A percentile compares a stretch with the other conserved stretches of the same genome.
These are phyloP conservation scores for Microthyrium microscopicum DNA, from an alignment of 2,329 filamentous ascomycete genomes.

Conservation along the genomic window DNA sequence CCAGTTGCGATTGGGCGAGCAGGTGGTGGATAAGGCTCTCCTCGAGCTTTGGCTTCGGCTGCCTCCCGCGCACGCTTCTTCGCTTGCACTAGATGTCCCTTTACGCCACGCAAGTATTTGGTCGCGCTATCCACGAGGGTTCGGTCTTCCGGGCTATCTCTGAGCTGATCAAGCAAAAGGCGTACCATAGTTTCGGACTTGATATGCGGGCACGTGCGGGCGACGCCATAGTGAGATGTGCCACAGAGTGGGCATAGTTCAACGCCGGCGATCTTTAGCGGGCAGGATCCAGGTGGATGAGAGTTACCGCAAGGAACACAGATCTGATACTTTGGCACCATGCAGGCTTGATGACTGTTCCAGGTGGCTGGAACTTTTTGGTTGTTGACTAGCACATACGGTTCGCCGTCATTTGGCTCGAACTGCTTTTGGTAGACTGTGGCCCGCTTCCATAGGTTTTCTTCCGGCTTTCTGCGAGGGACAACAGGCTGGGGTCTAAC, in stretches of 20 bases:
- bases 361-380: no score
- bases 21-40: neutral
- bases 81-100: slow-evolving; percentile 35
- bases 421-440: no score
- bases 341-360: no score
- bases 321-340: no score
- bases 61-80: slow-evolving; percentile 27
- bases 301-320: slow-evolving; percentile 34
- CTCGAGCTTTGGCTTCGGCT: neutral
- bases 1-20: no score
- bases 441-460: no score
- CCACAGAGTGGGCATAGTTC: slow-evolving; percentile 50
- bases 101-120: slow-evolving; percentile 40
- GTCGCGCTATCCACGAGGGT: slow-evolving; percentile 36
- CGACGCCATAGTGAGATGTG: slow-evolving; percentile 36
- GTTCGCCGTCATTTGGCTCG: no score
- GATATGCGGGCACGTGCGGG: slow-evolving; percentile 45
- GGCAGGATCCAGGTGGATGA: slow-evolving; percentile 44
- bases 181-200: slow-evolving; percentile 45
- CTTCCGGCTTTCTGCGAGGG: no score
- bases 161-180: slow-evolving; percentile 46
- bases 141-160: slow-evolving; percentile 37
- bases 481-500: no score
- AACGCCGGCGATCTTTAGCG: slow-evolving; percentile 39
- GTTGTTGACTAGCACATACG: no score